A percentile compares a stretch with the other conserved stretches of the same genome.
Conservation (phyloP, 2,329 filamentous ascomycete species). For the Xylariaceae sp. region DNA sequence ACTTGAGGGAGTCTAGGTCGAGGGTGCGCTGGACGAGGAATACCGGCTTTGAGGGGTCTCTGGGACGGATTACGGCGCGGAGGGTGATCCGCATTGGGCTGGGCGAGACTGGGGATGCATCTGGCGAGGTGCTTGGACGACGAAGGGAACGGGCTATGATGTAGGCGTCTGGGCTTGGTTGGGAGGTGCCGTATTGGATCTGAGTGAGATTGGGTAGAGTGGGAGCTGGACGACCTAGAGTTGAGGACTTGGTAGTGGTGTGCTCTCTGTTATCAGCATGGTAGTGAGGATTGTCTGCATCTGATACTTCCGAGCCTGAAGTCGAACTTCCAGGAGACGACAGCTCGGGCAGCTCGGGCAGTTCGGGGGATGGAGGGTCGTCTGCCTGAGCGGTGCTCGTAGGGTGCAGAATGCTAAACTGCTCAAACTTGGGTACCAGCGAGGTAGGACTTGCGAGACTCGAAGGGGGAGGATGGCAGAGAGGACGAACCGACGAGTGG, state of each 20-base stretch:
- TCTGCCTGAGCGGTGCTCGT: background rate
- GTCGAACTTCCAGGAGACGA: too few relatives aligned
- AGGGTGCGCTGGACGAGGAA: conserved; percentile 51
- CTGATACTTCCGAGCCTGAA: too few relatives aligned
- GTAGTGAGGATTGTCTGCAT: too few relatives aligned
- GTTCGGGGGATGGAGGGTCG: too few relatives aligned
- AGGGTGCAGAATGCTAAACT: conserved; percentile 24
- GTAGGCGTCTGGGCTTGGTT: conserved; percentile 43
- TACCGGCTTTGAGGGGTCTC: conserved; percentile 39
- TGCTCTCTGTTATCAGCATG: too few relatives aligned
- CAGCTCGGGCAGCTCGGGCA: too few relatives aligned
- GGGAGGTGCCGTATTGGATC: background rate
- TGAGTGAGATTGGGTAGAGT: background rate
- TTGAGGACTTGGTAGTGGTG: background rate
- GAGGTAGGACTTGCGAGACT: conserved; percentile 18
- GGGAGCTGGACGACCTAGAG: background rate
- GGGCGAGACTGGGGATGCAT: background rate
- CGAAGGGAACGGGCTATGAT: conserved; percentile 43
- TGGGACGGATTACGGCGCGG: conserved; percentile 44
- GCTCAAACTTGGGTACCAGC: conserved; percentile 27
- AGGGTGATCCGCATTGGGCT: conserved; percentile 33
- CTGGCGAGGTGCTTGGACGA: conserved; percentile 28
- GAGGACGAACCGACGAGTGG: conserved; percentile 34
- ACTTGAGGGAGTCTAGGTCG: conserved; percentile 46
- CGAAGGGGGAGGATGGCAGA: conserved; percentile 28